phyloP scores from a whole-genome alignment of 106 monocot species.

The Apostasia shenzhenica region DNA sequence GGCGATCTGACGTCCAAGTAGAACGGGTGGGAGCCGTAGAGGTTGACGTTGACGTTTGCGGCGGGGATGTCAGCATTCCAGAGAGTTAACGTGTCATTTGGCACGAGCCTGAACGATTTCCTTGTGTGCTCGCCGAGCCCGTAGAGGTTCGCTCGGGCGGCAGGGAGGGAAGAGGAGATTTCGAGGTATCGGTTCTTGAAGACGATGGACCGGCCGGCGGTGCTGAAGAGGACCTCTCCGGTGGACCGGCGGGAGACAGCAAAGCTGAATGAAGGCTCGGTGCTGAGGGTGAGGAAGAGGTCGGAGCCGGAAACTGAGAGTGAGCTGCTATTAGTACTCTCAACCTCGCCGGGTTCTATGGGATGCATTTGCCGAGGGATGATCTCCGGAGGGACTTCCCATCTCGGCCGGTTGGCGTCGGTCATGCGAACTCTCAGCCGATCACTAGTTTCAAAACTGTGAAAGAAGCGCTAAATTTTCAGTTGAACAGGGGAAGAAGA shows the following conservation, averaged over 20 bases:
- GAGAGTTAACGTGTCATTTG: conserved; percentile 34
- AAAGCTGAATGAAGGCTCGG: conserved; percentile 28
- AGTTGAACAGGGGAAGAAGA: neutral
- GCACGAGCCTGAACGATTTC: conserved; percentile 19
- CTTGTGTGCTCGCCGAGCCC: conserved; percentile 47
- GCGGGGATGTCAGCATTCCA: conserved; percentile 53
- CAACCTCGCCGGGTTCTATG: neutral
- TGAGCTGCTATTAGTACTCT: too few relatives aligned
- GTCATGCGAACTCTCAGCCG: conserved; percentile 43
- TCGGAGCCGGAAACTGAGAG: conserved; percentile 12
- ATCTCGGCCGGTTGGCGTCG: conserved; percentile 29
- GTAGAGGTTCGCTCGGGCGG: conserved; percentile 13
- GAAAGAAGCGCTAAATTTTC: neutral
- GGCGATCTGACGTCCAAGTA: conserved; percentile 44
- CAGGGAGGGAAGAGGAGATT: conserved; percentile 27
- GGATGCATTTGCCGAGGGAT: conserved; percentile 18
- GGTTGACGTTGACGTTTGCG: conserved; percentile 20
- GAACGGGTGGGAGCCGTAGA: conserved; percentile 71
- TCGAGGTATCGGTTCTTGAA: conserved; percentile 39
- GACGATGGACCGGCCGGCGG: conserved; percentile 8
- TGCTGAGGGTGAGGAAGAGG: conserved; percentile 35
- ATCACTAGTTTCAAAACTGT: conserved; percentile 44
- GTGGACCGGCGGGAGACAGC: conserved; percentile 39
- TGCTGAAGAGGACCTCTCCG: conserved; percentile 18
- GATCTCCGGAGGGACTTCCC: conserved; percentile 40